Conservation (phyloP, 2,329 filamentous ascomycete species). For the Fusarium nisikadoi region DNA sequence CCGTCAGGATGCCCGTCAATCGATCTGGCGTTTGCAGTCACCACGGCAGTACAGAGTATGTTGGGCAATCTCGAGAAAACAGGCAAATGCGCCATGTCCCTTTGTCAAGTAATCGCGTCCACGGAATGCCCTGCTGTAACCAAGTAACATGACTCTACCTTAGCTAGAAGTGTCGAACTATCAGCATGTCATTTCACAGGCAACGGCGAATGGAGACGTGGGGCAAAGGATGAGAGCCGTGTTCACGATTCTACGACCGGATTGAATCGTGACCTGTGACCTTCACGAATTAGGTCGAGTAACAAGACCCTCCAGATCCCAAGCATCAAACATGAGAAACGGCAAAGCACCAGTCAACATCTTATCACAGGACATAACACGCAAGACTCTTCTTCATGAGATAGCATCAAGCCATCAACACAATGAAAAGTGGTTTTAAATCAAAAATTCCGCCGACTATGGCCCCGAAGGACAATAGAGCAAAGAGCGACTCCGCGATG, state of each 20-base stretch:
- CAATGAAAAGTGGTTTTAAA: conserved; percentile 59
- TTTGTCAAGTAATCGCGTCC: neutral
- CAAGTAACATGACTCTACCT: too few species aligned
- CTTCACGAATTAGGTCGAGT: neutral
- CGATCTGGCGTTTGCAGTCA: neutral
- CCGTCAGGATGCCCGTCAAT: neutral
- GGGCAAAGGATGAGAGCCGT: too few species aligned
- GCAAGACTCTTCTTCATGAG: conserved; percentile 55
- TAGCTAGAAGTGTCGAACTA: neutral
- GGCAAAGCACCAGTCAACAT: too few species aligned
- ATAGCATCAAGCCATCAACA: conserved; percentile 52
- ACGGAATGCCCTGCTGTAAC: neutral
- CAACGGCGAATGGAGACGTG: neutral
- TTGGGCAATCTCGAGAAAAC: neutral
- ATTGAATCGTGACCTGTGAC: neutral
- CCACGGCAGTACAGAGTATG: neutral
- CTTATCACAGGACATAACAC: fast-evolving
- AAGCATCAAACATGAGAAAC: too few species aligned
- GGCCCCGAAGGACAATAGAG: conserved; percentile 66
- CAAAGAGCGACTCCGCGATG: conserved; percentile 60
- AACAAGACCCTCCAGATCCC: fast-evolving
- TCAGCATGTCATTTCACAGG: too few species aligned
- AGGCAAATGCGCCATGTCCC: neutral
- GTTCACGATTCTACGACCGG: too few species aligned
- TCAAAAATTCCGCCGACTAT: conserved; percentile 66